These are phyloP conservation scores for Austroboletus eburneus DNA, from an alignment of 768 basidiomycete genomes.

Conservation along the genomic window DNA sequence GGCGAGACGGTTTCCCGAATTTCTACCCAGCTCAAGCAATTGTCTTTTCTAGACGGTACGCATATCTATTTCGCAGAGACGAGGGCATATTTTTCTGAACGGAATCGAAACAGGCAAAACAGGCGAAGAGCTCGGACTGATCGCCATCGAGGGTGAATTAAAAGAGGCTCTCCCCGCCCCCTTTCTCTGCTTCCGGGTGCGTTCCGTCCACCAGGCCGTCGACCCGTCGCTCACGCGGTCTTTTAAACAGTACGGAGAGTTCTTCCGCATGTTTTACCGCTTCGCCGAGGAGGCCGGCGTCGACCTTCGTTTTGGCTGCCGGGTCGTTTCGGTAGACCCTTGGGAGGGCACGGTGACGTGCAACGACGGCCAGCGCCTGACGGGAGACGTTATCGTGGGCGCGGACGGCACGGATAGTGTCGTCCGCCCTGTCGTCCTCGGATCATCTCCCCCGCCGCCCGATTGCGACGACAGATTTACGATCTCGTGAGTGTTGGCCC, in stretches of 20 bases:
- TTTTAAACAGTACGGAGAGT: conserved; percentile 43
- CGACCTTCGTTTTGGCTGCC: conserved; percentile 38
- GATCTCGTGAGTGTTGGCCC: conserved; percentile 15
- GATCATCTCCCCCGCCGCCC: conserved; percentile 2
- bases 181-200: conserved; percentile 44
- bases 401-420: conserved; percentile 57
- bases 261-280: conserved; percentile 46
- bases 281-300: conserved; percentile 46
- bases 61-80: too few relatives aligned
- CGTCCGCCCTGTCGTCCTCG: conserved; percentile 33
- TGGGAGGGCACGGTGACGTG: conserved; percentile 31
- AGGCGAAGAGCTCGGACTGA: conserved; percentile 40
- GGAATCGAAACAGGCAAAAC: conserved; percentile 35
- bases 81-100: too few relatives aligned
- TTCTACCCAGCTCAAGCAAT: conserved; percentile 11
- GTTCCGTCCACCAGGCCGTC: conserved; percentile 8
- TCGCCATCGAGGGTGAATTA: conserved; percentile 43
- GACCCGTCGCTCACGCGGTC: not conserved
- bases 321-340: conserved; percentile 33
- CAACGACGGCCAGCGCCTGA: conserved; percentile 38
- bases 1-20: conserved; percentile 38
- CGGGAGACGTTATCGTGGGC: conserved; percentile 52
- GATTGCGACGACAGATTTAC: conserved; percentile 14
- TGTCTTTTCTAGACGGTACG: conserved; percentile 18
- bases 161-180: conserved; percentile 42